Conservation (phyloP, 768 basidiomycete genomes). For the Boletus reticuloceps region DNA sequence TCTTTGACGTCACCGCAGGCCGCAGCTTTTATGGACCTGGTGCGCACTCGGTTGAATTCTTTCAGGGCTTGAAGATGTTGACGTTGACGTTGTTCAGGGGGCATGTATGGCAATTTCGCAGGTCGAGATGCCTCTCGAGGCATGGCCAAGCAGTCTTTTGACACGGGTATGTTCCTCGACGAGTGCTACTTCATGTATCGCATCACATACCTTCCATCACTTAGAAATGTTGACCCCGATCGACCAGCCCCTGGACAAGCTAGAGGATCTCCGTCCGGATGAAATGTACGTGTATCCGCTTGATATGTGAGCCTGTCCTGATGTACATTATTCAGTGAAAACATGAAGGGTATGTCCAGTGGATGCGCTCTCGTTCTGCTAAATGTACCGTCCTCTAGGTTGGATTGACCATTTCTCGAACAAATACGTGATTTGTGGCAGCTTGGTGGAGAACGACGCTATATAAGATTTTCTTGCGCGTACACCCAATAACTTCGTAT, state of each 20-base stretch:
- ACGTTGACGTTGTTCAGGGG: slow-evolving; percentile 49
- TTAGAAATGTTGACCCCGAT: slow-evolving; percentile 88
- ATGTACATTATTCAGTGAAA: slow-evolving; percentile 54
- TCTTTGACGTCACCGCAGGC: slow-evolving; percentile 92
- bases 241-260: slow-evolving; percentile 82
- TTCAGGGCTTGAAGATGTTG: background rate
- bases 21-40: slow-evolving; percentile 94
- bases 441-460: slow-evolving; percentile 78
- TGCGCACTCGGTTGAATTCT: slow-evolving; percentile 36
- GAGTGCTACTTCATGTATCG: background rate
- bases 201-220: background rate
- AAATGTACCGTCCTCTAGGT: slow-evolving; percentile 39
- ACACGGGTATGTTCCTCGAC: slow-evolving; percentile 56
- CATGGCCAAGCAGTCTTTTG: slow-evolving; percentile 98
- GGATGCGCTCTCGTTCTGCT: background rate
- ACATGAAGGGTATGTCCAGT: slow-evolving; percentile 69
- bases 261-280: slow-evolving; percentile 71
- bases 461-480: slow-evolving; percentile 14
- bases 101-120: slow-evolving; percentile 97
- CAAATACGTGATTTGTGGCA: slow-evolving; percentile 91
- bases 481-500: background rate
- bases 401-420: slow-evolving; percentile 94
- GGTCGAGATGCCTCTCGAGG: slow-evolving; percentile 94
- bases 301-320: background rate
- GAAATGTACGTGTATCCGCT: slow-evolving; percentile 65